phyloP scores from a whole-genome alignment of 2,329 filamentous ascomycete genomes.

The Phialophora expanda region DNA sequence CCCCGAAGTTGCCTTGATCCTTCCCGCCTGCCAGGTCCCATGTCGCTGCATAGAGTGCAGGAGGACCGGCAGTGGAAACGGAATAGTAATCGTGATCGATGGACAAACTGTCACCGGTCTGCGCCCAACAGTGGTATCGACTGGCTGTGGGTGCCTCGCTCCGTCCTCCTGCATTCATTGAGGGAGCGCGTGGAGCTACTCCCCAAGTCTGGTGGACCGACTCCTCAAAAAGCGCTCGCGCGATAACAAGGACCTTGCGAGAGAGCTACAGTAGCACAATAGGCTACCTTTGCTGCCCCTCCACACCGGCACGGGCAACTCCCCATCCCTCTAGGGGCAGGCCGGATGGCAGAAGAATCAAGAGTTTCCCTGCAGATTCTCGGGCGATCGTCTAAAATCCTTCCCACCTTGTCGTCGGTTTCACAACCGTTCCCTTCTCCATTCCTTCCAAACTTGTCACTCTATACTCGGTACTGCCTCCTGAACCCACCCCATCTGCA shows the following conservation, averaged over 20 bases:
- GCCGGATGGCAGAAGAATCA: background rate
- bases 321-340: constrained; percentile 1
- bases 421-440: constrained; percentile 14
- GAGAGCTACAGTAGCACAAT: background rate
- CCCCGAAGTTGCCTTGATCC: constrained; percentile 7
- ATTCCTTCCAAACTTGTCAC: constrained; percentile 8
- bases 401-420: constrained; percentile 24
- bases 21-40: constrained; percentile 6
- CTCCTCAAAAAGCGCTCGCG: constrained; percentile 15
- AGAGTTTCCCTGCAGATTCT: constrained; percentile 20
- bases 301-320: constrained; percentile 20
- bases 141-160: background rate
- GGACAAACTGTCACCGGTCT: constrained; percentile 10
- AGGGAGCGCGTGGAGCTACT: background rate
- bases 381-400: constrained; percentile 18
- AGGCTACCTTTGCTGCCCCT: constrained; percentile 10
- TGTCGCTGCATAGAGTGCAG: background rate
- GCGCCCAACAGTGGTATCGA: background rate
- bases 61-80: background rate
- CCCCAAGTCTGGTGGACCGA: constrained; percentile 4
- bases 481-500: constrained; percentile 3
- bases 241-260: background rate
- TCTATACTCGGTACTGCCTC: background rate
- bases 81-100: background rate
- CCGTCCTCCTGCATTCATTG: background rate